phyloP scores from a whole-genome alignment of 441 rosid genomes.

The Sinapis alba region DNA sequence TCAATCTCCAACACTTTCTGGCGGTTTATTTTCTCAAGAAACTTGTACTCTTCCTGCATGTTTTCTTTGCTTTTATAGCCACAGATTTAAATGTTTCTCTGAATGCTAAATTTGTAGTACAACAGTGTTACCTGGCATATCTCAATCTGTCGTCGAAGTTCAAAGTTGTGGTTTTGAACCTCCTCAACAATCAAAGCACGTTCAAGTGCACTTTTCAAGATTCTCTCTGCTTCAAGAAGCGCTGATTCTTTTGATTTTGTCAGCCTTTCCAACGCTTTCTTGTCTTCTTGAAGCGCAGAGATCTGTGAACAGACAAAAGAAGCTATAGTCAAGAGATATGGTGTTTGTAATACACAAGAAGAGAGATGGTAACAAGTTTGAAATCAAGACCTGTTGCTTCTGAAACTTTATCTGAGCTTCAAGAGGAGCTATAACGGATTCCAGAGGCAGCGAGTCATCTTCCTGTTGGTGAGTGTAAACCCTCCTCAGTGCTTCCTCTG shows the following conservation, averaged over 20 bases:
- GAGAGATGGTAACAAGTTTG: not conserved
- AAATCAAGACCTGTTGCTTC: constrained; percentile 61
- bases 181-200: constrained; percentile 91
- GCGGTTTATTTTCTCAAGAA: constrained; percentile 90
- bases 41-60: constrained; percentile 81
- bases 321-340: constrained; percentile 1
- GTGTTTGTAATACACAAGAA: constrained; percentile 7
- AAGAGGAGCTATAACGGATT: constrained; percentile 78
- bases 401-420: constrained; percentile 82
- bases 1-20: constrained; percentile 88
- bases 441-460: constrained; percentile 60
- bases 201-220: constrained; percentile 77
- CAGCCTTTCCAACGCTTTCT: constrained; percentile 87
- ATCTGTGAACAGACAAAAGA: constrained; percentile 43
- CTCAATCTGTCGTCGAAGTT: constrained; percentile 82
- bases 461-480: constrained; percentile 69
- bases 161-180: constrained; percentile 89
- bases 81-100: not conserved
- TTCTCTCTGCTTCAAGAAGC: constrained; percentile 89
- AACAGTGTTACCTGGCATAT: constrained; percentile 60
- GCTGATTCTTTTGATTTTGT: constrained; percentile 86
- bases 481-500: constrained; percentile 85
- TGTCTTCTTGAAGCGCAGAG: constrained; percentile 77
- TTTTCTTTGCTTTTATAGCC: constrained; percentile 1
- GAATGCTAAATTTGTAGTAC: not conserved